phyloP scores from a whole-genome alignment of 495 filamentous ascomycete genomes.

The Penicillium canescens region DNA sequence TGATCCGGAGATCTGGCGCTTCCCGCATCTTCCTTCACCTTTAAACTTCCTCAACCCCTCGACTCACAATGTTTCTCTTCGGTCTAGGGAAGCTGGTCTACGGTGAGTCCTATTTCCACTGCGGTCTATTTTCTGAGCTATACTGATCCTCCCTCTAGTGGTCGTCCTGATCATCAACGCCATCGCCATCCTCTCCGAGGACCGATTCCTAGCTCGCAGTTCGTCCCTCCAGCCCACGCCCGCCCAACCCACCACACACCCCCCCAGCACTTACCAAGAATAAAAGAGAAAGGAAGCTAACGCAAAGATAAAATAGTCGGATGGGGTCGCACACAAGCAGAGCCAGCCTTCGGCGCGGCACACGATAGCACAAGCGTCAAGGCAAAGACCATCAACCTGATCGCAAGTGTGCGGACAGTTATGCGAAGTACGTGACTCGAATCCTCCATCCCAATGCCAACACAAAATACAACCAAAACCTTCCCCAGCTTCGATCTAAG shows the following conservation, averaged over 20 bases:
- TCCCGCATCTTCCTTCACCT: slow-evolving; percentile 16
- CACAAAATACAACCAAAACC: neutral
- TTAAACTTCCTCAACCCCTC: slow-evolving; percentile 6
- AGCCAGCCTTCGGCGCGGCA: slow-evolving; percentile 72
- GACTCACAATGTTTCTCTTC: slow-evolving; percentile 62
- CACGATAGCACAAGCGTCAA: slow-evolving; percentile 79
- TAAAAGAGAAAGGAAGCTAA: slow-evolving; percentile 4
- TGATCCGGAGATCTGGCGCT: slow-evolving; percentile 36
- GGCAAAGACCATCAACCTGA: slow-evolving; percentile 82
- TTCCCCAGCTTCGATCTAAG: neutral
- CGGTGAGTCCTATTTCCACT: slow-evolving; percentile 41
- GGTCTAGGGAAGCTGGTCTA: slow-evolving; percentile 73
- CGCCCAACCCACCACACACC: neutral
- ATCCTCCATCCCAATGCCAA: neutral
- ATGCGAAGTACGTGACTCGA: slow-evolving; percentile 79
- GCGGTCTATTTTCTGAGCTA: neutral
- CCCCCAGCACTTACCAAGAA: neutral
- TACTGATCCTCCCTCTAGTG: slow-evolving; percentile 48
- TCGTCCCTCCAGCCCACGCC: slow-evolving; percentile 35
- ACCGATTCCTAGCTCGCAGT: slow-evolving; percentile 96
- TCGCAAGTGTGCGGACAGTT: slow-evolving; percentile 85
- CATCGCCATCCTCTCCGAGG: slow-evolving; percentile 93
- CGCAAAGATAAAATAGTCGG: slow-evolving; percentile 58
- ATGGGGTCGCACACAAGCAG: slow-evolving; percentile 65
- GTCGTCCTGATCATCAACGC: slow-evolving; percentile 88